phyloP scores from a whole-genome alignment of 768 basidiomycete species.

The Scleroderma bovista region DNA sequence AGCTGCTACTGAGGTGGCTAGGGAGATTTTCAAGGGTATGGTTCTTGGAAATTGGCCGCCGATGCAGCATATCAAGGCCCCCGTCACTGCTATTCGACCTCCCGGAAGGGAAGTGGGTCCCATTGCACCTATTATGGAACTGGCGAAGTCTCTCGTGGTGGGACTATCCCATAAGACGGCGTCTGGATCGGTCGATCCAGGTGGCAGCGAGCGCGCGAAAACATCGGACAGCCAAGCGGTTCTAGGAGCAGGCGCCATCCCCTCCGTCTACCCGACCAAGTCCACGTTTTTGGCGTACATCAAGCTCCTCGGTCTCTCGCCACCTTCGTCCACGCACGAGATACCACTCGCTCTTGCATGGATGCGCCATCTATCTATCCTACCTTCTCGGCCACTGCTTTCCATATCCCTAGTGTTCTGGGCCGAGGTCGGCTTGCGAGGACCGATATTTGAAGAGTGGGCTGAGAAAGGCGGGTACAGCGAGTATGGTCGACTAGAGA shows the following conservation, averaged over 20 bases:
- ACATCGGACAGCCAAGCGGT: constrained; percentile 2
- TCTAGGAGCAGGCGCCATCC: constrained; percentile 9
- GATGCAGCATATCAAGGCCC: constrained; percentile 30
- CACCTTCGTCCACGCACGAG: constrained; percentile 39
- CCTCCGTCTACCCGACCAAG: constrained; percentile 44
- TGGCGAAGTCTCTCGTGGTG: constrained; percentile 23
- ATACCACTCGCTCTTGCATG: constrained; percentile 66
- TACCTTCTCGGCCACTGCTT: constrained; percentile 51
- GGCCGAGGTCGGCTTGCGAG: constrained; percentile 60
- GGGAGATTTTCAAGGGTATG: constrained; percentile 49
- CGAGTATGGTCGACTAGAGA: constrained; percentile 40
- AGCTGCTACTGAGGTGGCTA: constrained; percentile 43
- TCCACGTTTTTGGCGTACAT: constrained; percentile 53
- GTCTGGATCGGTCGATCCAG: too few species aligned
- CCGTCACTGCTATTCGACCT: constrained; percentile 30
- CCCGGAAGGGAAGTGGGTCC: constrained; percentile 16
- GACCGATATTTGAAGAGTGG: constrained; percentile 49
- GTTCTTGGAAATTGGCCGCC: constrained; percentile 54
- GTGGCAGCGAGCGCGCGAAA: neutral
- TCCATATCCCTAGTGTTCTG: constrained; percentile 63
- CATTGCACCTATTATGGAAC: constrained; percentile 21
- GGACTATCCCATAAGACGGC: neutral
- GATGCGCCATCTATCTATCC: constrained; percentile 59
- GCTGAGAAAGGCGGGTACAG: constrained; percentile 31
- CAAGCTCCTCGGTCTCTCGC: constrained; percentile 48